These are phyloP conservation scores for Ambrosiella cleistominuta DNA, from an alignment of 2,329 filamentous ascomycete species.

Conservation along the genomic window DNA sequence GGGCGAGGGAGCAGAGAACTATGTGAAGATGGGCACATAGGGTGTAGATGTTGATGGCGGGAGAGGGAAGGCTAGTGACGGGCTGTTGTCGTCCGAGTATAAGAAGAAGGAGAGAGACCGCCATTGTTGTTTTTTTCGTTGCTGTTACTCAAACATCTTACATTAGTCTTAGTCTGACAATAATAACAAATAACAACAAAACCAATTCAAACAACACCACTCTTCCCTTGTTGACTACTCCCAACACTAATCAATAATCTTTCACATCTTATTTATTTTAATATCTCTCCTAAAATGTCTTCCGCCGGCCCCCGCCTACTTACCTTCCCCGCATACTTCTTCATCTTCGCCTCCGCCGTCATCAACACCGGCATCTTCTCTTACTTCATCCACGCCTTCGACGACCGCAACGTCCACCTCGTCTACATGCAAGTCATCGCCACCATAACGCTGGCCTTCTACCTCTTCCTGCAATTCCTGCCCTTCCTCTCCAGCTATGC, in stretches of 20 bases:
- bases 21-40: too few species aligned
- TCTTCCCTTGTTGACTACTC: too few species aligned
- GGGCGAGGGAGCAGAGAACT: too few species aligned
- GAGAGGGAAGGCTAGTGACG: too few species aligned
- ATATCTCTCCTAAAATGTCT: not conserved
- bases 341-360: constrained; percentile 15
- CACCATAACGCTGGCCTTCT: constrained; percentile 15
- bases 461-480: constrained; percentile 14
- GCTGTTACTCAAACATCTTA: too few species aligned
- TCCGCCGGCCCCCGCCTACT: not conserved
- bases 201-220: too few species aligned
- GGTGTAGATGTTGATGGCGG: too few species aligned
- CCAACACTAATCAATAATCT: not conserved
- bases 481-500: constrained; percentile 14
- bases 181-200: too few species aligned
- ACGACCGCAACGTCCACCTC: constrained; percentile 14
- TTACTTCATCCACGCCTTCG: constrained; percentile 14
- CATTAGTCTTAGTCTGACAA: too few species aligned
- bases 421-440: constrained; percentile 17
- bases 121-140: too few species aligned
- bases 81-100: too few species aligned
- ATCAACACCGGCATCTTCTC: constrained; percentile 17
- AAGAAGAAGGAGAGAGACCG: too few species aligned
- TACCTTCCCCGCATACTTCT: constrained; percentile 15
- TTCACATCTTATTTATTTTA: not conserved